These are phyloP conservation scores for Cordyceps farinosa DNA, from an alignment of 2,329 filamentous ascomycete genomes.

Conservation along the genomic window DNA sequence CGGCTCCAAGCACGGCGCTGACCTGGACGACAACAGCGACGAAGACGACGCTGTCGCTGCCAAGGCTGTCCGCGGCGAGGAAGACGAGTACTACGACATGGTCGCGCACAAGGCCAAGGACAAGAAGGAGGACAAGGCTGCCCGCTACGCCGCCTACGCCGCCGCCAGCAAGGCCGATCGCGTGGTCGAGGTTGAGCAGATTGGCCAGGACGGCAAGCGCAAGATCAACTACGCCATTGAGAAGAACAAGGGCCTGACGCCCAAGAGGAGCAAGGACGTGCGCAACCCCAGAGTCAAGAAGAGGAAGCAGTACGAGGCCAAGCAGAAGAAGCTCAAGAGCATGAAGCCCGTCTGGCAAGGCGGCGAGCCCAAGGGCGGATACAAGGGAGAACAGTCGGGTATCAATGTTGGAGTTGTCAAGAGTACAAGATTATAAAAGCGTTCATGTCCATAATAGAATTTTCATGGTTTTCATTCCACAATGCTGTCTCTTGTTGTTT, in stretches of 20 bases:
- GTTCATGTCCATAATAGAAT: constrained; percentile 5
- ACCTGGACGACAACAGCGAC: constrained; percentile 65
- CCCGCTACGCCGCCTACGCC: constrained; percentile 52
- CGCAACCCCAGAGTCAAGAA: constrained; percentile 97
- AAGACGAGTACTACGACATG: constrained; percentile 86
- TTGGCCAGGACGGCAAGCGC: constrained; percentile 82
- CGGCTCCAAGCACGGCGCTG: constrained; percentile 58
- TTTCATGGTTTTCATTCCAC: background rate
- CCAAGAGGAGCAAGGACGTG: constrained; percentile 88
- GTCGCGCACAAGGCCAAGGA: constrained; percentile 65
- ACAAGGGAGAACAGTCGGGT: constrained; percentile 88
- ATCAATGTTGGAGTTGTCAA: constrained; percentile 93
- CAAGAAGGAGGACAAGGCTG: constrained; percentile 70
- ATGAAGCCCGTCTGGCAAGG: constrained; percentile 84
- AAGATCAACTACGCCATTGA: constrained; percentile 91
- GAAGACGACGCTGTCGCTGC: constrained; percentile 59
- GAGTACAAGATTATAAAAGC: constrained; percentile 76
- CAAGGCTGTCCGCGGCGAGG: constrained; percentile 52
- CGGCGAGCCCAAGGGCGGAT: constrained; percentile 78
- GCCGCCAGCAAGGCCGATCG: constrained; percentile 62
- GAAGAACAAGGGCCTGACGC: constrained; percentile 95
- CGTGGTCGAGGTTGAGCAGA: constrained; percentile 61
- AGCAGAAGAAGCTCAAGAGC: constrained; percentile 93
- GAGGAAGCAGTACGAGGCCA: constrained; percentile 91
- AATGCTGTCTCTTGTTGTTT: too few relatives aligned